phyloP scores from a whole-genome alignment of 768 basidiomycete genomes.

The Nidularia sp. region DNA sequence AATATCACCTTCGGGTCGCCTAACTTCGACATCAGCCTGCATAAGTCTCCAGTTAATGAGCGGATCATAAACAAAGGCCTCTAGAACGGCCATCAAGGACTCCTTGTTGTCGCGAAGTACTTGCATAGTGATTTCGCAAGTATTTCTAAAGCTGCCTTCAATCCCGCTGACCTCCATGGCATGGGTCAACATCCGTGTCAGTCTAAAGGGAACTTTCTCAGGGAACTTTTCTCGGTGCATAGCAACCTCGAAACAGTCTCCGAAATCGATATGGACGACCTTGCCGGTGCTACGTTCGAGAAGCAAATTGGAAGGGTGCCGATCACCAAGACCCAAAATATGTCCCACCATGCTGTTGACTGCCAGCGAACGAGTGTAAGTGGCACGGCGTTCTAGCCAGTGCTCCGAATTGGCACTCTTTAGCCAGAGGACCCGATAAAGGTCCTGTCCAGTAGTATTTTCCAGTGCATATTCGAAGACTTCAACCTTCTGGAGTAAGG shows the following conservation, averaged over 20 bases:
- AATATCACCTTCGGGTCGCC: constrained; percentile 68
- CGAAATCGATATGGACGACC: constrained; percentile 95
- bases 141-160: constrained; percentile 93
- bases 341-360: constrained; percentile 99
- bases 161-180: constrained; percentile 99
- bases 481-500: constrained; percentile 94
- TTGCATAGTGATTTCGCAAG: constrained; percentile 97
- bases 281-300: constrained; percentile 90
- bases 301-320: constrained; percentile 93
- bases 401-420: constrained; percentile 95
- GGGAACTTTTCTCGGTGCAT: constrained; percentile 99
- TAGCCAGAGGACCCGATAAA: constrained; percentile 95
- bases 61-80: constrained; percentile 98
- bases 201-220: constrained; percentile 95
- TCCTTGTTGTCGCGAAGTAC: constrained; percentile 97
- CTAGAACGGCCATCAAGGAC: constrained; percentile 97
- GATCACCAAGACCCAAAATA: constrained; percentile 95
- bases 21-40: constrained; percentile 74
- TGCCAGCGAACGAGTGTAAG: constrained; percentile 92
- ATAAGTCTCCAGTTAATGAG: constrained; percentile 95
- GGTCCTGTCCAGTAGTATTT: constrained; percentile 96
- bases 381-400: constrained; percentile 95
- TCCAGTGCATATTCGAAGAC: constrained; percentile 98
- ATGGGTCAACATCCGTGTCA: constrained; percentile 97
- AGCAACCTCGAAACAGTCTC: constrained; percentile 97